Evolutionary conservation across 305 asterid genomes (phyloP), one percentile per base, ranked within the genome.

Genomic region (Caryopteris hybrid): DNA sequence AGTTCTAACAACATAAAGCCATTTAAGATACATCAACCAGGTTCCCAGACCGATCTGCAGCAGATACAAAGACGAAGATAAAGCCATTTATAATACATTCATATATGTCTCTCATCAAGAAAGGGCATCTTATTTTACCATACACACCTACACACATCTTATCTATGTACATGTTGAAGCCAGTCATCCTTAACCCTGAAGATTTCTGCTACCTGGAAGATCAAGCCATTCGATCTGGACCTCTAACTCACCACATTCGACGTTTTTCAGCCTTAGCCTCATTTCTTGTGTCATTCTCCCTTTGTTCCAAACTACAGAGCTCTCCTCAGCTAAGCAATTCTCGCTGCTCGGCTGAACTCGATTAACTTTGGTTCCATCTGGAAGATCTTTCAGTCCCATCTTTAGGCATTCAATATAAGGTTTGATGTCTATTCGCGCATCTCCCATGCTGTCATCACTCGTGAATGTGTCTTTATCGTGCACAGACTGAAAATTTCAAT

Each of bases 381-480:
- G 80, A 5, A 80, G 79, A 36, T 48, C 79, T 39, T 69, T 38
- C 63, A 73, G 47, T 23, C 84, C 86, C 82, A 74, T 79, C 48
- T 68, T 76, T 72, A 84, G 23, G 54, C 88, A 86, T 23, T 84
- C 88, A 13, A 85, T 12, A 17, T 69, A 80, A 0, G 85, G 82
- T 72, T 77, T 82, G 42, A 86, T 80, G 76, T 81, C 81, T 41
- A 91, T 79, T n/a, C 72, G 50, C 1, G 92, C 90, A 20, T 69
- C 74, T 63, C 96, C 96, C 87, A 89, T 82, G 45, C 68, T 69
- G 74, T 89, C 97, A 27, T 91, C 95, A 7, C 7, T 60, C 0
- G 80, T 78, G 61, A 89, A 78, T 4, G 89, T 88, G 78, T 91
- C 97, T 47, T 84, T 79, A 66, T 91, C 97, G 11, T 73, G 86